Conservation (phyloP, 768 basidiomycete genomes). For the Suillus weaverae region DNA sequence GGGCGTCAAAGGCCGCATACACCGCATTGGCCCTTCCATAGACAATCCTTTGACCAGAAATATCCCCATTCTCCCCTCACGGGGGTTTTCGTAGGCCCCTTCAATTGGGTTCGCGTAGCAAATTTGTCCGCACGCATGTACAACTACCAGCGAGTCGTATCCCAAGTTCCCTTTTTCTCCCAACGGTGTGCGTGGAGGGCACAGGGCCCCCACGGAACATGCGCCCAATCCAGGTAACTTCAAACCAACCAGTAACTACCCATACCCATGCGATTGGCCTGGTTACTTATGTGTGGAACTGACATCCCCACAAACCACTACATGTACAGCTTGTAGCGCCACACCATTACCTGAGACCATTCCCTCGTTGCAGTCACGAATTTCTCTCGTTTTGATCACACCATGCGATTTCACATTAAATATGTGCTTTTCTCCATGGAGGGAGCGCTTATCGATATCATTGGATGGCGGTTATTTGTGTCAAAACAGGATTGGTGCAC, state of each 20-base stretch:
- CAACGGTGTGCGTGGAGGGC: conserved; percentile 1
- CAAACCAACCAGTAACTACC: background rate
- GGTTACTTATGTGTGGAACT: background rate
- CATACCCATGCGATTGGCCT: background rate
- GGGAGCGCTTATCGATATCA: conserved; percentile 4
- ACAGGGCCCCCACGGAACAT: conserved; percentile 2
- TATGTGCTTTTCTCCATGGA: conserved; percentile 11
- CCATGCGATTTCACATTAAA: conserved; percentile 4
- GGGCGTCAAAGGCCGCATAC: conserved; percentile 2
- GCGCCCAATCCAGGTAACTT: background rate
- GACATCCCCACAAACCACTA: background rate
- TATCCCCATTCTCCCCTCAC: background rate
- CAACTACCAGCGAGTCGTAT: background rate
- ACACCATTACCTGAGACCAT: background rate
- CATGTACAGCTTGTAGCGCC: background rate
- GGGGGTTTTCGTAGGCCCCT: no score
- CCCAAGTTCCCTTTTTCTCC: conserved; percentile 3
- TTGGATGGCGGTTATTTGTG: conserved; percentile 1
- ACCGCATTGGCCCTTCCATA: background rate
- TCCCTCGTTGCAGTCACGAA: conserved; percentile 9
- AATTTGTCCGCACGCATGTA: background rate
- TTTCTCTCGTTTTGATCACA: conserved; percentile 17
- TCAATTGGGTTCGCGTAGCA: background rate
- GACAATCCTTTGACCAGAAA: background rate
- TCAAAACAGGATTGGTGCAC: background rate